Evolutionary conservation across 2,329 filamentous ascomycete species (phyloP).

Genomic region (Metarhizium humberi): DNA sequence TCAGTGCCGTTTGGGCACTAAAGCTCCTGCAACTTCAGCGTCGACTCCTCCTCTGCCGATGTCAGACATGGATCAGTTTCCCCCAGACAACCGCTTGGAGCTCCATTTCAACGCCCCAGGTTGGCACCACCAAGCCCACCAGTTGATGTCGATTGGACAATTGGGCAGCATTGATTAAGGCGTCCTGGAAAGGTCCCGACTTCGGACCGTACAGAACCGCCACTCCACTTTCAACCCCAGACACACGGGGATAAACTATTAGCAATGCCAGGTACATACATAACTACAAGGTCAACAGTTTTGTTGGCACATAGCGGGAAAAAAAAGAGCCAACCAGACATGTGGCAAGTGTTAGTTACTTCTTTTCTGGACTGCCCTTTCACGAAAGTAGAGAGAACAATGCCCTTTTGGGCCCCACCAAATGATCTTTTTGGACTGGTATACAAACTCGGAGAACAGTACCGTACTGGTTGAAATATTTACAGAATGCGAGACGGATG

Average conservation of each 20-base stretch:
- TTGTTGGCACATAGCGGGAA: not conserved
- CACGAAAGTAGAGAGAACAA: not conserved
- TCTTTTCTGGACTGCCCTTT: too few species aligned
- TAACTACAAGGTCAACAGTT: not conserved
- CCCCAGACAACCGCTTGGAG: not conserved
- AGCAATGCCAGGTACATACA: too few species aligned
- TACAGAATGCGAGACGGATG: too few species aligned
- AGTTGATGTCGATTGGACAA: not conserved
- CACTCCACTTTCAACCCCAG: not conserved
- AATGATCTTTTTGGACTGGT: not conserved
- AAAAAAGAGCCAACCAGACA: not conserved
- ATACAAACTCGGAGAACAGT: too few species aligned
- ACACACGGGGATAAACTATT: not conserved
- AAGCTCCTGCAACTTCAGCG: not conserved
- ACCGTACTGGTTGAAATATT: too few species aligned
- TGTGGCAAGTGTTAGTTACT: too few species aligned
- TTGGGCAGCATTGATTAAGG: not conserved
- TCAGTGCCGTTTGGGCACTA: too few species aligned
- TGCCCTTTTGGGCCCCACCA: not conserved
- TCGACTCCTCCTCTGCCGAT: not conserved
- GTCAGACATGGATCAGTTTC: too few species aligned
- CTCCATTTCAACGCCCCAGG: not conserved
- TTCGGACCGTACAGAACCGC: slow-evolving; percentile 5
- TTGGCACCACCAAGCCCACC: not conserved
- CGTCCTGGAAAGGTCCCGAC: not conserved